These are phyloP conservation scores for Tylopilus balloui DNA, from an alignment of 768 basidiomycete genomes.

Conservation along the genomic window DNA sequence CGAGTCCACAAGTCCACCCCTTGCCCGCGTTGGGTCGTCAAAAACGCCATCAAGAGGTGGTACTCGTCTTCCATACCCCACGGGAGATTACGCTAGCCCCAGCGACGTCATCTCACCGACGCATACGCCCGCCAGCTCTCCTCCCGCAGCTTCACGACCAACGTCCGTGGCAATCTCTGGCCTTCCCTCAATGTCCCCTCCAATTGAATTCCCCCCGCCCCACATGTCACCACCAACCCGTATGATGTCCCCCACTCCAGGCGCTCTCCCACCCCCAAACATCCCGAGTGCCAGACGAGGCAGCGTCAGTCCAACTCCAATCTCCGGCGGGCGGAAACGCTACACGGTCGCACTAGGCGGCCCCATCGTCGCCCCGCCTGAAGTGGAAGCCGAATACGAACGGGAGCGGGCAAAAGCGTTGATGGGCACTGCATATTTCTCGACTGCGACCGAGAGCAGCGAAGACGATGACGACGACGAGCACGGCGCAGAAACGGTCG, in stretches of 20 bases:
- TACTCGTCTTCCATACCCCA: constrained; percentile 71
- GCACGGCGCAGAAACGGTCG: constrained; percentile 47
- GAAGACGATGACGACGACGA: constrained; percentile 37
- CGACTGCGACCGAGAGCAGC: constrained; percentile 35
- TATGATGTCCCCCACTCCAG: constrained; percentile 21
- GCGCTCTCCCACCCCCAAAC: constrained; percentile 42
- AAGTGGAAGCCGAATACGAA: constrained; percentile 27
- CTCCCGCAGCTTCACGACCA: constrained; percentile 38
- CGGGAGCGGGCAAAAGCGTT: constrained; percentile 24
- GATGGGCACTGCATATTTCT: constrained; percentile 42
- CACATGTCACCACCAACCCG: constrained; percentile 24
- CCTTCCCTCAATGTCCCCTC: constrained; percentile 32
- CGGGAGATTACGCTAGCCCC: constrained; percentile 76
- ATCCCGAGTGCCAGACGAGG: constrained; percentile 38
- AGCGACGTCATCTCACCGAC: constrained; percentile 39
- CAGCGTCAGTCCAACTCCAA: constrained; percentile 67
- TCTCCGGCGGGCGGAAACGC: constrained; percentile 53
- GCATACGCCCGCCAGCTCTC: constrained; percentile 43
- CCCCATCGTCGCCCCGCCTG: constrained; percentile 48
- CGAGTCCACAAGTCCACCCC: constrained; percentile 63
- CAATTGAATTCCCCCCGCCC: constrained; percentile 17
- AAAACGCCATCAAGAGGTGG: constrained; percentile 25
- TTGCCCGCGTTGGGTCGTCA: constrained; percentile 43
- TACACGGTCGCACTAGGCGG: constrained; percentile 84
- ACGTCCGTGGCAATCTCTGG: constrained; percentile 45